Evolutionary conservation across 1,139 yeast genomes (phyloP).

Genomic region (Torulaspora pretoriensis): DNA sequence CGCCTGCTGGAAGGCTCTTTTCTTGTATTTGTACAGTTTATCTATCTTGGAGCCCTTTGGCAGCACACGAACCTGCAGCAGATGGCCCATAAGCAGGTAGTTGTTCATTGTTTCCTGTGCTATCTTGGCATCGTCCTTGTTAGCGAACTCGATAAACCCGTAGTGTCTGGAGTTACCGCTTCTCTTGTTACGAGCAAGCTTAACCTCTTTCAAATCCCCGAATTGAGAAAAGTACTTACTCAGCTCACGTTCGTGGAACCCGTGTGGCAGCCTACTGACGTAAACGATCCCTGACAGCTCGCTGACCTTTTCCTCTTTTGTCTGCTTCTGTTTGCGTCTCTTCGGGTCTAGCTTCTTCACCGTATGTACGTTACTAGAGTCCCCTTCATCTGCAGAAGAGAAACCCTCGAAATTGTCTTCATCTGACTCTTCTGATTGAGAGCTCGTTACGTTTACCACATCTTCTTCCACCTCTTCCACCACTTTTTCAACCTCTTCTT

Average conservation of each 20-base stretch:
- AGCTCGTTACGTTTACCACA: conserved; percentile 25
- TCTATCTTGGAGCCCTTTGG: conserved; percentile 47
- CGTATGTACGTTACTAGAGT: conserved; percentile 24
- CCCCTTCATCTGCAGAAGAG: conserved; percentile 36
- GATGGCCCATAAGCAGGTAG: conserved; percentile 82
- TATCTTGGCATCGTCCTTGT: conserved; percentile 70
- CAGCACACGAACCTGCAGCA: conserved; percentile 60
- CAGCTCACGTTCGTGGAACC: conserved; percentile 77
- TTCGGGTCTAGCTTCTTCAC: conserved; percentile 32
- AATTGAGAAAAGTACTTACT: conserved; percentile 81
- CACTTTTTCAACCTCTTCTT: conserved; percentile 6
- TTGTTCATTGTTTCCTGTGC: conserved; percentile 97
- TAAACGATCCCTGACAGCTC: conserved; percentile 63
- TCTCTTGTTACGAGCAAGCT: conserved; percentile 82
- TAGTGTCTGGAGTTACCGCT: conserved; percentile 91
- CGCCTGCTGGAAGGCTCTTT: conserved; percentile 47
- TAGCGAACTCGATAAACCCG: conserved; percentile 81
- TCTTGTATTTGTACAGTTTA: conserved; percentile 56
- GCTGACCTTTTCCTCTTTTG: conserved; percentile 20
- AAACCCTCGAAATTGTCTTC: conserved; percentile 36
- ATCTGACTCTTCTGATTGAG: conserved; percentile 16
- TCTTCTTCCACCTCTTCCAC: conserved; percentile 5
- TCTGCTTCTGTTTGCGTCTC: conserved; percentile 19
- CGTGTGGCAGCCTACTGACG: conserved; percentile 88
- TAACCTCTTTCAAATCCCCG: conserved; percentile 73